phyloP scores from a whole-genome alignment of 106 monocot species.

The Phalaenopsis equestris region DNA sequence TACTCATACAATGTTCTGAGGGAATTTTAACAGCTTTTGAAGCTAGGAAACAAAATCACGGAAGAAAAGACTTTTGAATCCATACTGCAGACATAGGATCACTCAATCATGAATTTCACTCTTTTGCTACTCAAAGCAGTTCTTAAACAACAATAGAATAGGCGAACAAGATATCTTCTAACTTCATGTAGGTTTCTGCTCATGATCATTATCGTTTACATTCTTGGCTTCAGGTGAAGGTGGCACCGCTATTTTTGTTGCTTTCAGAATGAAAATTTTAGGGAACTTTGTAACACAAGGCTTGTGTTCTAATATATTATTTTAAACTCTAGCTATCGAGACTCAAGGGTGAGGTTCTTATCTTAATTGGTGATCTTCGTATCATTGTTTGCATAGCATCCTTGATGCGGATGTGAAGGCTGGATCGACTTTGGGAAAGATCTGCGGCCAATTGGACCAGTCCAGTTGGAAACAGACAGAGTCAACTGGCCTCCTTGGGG shows the following conservation, averaged over 20 bases:
- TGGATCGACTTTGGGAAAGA: no score
- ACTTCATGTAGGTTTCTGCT: neutral
- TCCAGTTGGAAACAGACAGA: no score
- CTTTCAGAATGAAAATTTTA: constrained; percentile 86
- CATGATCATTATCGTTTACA: neutral
- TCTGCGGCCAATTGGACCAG: no score
- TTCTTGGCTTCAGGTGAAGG: neutral
- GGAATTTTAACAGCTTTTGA: no score
- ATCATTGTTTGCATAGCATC: constrained; percentile 99
- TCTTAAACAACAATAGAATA: neutral
- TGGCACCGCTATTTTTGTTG: constrained; percentile 37
- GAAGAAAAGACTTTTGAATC: neutral
- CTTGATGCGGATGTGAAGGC: neutral
- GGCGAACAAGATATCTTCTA: neutral
- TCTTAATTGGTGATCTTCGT: constrained; percentile 80
- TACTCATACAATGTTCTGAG: no score
- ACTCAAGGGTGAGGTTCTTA: constrained; percentile 71
- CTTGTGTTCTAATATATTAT: constrained; percentile 88
- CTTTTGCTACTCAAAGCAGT: neutral
- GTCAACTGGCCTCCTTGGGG: no score
- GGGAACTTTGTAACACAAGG: constrained; percentile 94
- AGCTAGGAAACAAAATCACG: no score
- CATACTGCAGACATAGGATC: neutral
- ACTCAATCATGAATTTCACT: neutral
- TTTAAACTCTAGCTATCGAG: constrained; percentile 67